Conservation (phyloP, 495 filamentous ascomycete genomes). For the Penicillium odoratum region DNA sequence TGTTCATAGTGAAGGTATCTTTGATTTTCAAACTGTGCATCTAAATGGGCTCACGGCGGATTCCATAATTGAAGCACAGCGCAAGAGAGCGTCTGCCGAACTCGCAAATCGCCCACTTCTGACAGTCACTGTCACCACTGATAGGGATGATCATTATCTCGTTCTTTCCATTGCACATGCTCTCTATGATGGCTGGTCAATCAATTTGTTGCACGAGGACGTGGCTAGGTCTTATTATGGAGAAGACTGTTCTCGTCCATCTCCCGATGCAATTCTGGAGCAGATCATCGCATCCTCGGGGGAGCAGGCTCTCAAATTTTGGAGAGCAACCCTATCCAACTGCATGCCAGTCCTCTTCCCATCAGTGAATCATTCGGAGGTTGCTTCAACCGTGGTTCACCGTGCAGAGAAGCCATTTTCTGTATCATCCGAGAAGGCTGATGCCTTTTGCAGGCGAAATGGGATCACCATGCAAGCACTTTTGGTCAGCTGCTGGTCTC, state of each 20-base stretch:
- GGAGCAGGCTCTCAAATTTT: conserved; percentile 34
- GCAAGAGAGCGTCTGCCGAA: conserved; percentile 22
- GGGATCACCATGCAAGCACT: conserved; percentile 75
- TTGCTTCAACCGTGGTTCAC: conserved; percentile 29
- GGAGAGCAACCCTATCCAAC: conserved; percentile 35
- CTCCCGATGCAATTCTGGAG: conserved; percentile 32
- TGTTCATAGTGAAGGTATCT: conserved; percentile 38
- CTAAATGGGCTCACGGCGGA: conserved; percentile 20
- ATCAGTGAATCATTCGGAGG: conserved; percentile 15
- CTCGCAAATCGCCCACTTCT: conserved; percentile 16
- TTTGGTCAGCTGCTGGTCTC: conserved; percentile 66
- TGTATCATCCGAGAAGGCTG: conserved; percentile 36
- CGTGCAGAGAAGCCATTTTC: conserved; percentile 32
- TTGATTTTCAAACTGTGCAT: conserved; percentile 23
- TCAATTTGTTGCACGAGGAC: conserved; percentile 64
- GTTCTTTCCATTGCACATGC: conserved; percentile 68
- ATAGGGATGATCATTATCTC: conserved; percentile 26
- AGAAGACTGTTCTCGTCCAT: conserved; percentile 18
- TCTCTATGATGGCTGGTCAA: conserved; percentile 83
- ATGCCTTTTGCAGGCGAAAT: conserved; percentile 51
- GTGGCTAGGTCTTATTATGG: conserved; percentile 44
- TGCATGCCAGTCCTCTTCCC: conserved; percentile 27
- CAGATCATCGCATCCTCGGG: conserved; percentile 28
- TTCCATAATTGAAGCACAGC: conserved; percentile 24
- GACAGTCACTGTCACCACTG: conserved; percentile 16